Evolutionary conservation across 2,329 filamentous ascomycete species (phyloP), one percentile per base, ranked within the genome.

Genomic region (Aspergillus piperis): DNA sequence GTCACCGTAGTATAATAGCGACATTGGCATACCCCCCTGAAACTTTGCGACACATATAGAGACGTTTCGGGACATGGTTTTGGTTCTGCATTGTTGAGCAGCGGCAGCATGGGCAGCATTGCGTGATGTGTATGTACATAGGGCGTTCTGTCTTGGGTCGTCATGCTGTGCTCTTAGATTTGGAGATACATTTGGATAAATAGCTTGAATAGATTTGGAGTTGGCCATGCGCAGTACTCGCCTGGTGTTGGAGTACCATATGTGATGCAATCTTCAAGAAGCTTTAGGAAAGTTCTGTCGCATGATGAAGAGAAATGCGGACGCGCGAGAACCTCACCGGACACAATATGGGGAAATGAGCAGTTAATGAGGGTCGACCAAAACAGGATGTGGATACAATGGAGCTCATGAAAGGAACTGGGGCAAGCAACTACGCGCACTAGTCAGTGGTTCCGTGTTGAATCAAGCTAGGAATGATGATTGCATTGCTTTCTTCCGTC

Each of bases 61-160:
- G 36, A 56, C n/a, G 32, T 39, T 61, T 55, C 27, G 30, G 53
- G 27, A 32, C 52, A 38, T 56, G 5, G 4, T 42, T 56, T 32
- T 1, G 39, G 53, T 27, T 27, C 36, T 56, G 47, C 50, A 51
- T 50, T 42, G 44, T 50, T 25, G 32, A 39, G 23, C 52, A 19
- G 25, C 25, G 2, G 23, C 39, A 36, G 13, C 39, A 19, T 57
- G 19, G 36, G 23, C 30, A 58, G 50, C 52, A 59, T 54, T 47
- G 58, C 61, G 54, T 57, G 59, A 52, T 50, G 47, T 62, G 54
- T 62, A 54, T 58, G 51, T 65, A 63, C 49, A 68, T 65, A 62
- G 44, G 63, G 66, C 67, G 66, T 68, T 66, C 49, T 42, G 57
- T 48, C 51, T 57, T 63, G 42, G 48, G 47, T 60, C 48, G 38